phyloP scores from a whole-genome alignment of 1,139 yeast species.

The Nematodospora anomalae region DNA sequence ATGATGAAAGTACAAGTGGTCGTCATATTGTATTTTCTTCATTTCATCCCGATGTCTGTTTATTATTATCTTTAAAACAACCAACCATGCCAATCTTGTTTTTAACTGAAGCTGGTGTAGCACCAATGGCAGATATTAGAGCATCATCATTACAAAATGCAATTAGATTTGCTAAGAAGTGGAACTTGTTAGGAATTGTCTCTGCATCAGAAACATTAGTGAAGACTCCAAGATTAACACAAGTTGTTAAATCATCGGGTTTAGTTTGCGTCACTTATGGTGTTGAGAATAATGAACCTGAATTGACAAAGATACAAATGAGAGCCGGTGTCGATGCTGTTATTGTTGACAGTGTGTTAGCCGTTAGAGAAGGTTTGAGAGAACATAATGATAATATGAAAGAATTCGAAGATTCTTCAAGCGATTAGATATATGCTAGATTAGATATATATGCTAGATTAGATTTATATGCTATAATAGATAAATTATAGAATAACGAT shows the following conservation, averaged over 20 bases:
- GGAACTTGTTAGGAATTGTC: conserved; percentile 92
- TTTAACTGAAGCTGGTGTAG: conserved; percentile 85
- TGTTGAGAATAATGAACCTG: conserved; percentile 79
- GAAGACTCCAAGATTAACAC: conserved; percentile 83
- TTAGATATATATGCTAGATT: no score
- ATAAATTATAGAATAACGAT: neutral
- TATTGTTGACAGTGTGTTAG: conserved; percentile 91
- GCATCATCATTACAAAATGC: conserved; percentile 90
- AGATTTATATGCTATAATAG: no score
- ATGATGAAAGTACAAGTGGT: conserved; percentile 69
- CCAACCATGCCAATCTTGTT: conserved; percentile 90
- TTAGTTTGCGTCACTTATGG: conserved; percentile 95
- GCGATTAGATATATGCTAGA: conserved; percentile 10
- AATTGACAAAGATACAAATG: conserved; percentile 81
- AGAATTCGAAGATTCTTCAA: conserved; percentile 15
- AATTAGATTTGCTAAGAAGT: conserved; percentile 83
- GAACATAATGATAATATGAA: conserved; percentile 26
- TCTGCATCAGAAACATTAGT: conserved; percentile 85
- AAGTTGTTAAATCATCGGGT: conserved; percentile 86
- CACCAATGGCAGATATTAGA: conserved; percentile 81
- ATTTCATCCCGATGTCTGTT: conserved; percentile 92
- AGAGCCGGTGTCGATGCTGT: conserved; percentile 97
- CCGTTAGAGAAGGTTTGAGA: conserved; percentile 81
- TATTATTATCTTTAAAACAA: conserved; percentile 83
- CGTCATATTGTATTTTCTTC: conserved; percentile 90